A percentile compares a stretch with the other conserved stretches of the same genome.
These are phyloP conservation scores for Tilletia indica DNA, from an alignment of 1,284 basidiomycete genomes.

Conservation along the genomic window DNA sequence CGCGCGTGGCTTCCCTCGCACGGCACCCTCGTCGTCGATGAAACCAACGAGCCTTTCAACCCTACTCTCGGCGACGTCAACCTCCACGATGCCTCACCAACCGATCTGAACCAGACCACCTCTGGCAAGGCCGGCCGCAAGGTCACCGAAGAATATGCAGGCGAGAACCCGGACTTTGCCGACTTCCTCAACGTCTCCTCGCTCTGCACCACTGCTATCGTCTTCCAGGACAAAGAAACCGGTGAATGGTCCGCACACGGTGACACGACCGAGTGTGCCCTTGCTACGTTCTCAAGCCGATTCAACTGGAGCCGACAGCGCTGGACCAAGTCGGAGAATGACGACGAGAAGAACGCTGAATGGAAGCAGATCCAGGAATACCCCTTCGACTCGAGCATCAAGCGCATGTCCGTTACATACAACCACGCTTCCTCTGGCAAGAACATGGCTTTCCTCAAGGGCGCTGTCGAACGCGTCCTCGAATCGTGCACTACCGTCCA, in stretches of 20 bases:
- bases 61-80: conserved; percentile 57
- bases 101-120: conserved; percentile 25
- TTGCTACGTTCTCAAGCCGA: conserved; percentile 66
- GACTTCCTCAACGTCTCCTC: conserved; percentile 51
- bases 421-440: conserved; percentile 38
- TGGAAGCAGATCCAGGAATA: conserved; percentile 46
- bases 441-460: conserved; percentile 60
- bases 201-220: conserved; percentile 54
- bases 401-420: conserved; percentile 66
- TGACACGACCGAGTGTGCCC: conserved; percentile 66
- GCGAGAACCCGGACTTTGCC: conserved; percentile 34
- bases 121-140: conserved; percentile 28
- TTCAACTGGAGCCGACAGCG: conserved; percentile 48
- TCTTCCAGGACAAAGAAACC: conserved; percentile 51
- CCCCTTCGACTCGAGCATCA: conserved; percentile 65
- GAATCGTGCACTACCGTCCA: conserved; percentile 59
- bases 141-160: conserved; percentile 37
- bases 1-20: conserved; percentile 51
- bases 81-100: conserved; percentile 42
- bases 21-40: conserved; percentile 46
- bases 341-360: conserved; percentile 30
- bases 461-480: conserved; percentile 67
- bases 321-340: conserved; percentile 35
- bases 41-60: conserved; percentile 54
- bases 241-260: conserved; percentile 66